Conservation (phyloP, 2,329 filamentous ascomycete genomes). For the Capronia coronata region DNA sequence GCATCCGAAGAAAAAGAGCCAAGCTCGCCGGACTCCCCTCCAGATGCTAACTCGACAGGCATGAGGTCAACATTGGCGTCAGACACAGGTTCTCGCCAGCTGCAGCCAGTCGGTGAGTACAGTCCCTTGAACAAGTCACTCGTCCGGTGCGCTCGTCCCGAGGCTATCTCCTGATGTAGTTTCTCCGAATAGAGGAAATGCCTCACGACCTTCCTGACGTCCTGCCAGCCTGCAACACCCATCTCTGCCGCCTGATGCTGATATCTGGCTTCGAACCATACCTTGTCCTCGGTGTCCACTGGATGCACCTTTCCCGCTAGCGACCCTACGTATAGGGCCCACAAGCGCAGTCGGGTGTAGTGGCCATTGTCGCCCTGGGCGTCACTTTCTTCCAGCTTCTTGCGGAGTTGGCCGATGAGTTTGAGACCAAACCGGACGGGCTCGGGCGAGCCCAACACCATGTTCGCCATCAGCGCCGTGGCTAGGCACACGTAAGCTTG, state of each 20-base stretch:
- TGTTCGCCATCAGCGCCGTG: constrained; percentile 20
- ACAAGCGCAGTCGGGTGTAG: constrained; percentile 16
- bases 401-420: constrained; percentile 17
- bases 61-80: constrained; percentile 5
- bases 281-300: constrained; percentile 1
- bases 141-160: constrained; percentile 14
- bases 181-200: constrained; percentile 23
- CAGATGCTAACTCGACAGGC: constrained; percentile 6
- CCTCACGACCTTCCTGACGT: constrained; percentile 20
- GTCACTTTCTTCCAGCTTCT: constrained; percentile 16
- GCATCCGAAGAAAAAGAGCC: constrained; percentile 1
- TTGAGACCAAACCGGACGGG: constrained; percentile 26
- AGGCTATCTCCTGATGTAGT: constrained; percentile 21
- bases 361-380: constrained; percentile 9
- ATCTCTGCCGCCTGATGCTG: constrained; percentile 8
- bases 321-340: constrained; percentile 25
- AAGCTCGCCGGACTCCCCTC: background rate
- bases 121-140: constrained; percentile 21
- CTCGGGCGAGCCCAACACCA: constrained; percentile 25
- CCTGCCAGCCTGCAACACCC: constrained; percentile 15
- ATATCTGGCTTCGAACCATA: constrained; percentile 20
- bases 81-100: constrained; percentile 24
- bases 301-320: constrained; percentile 24
- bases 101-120: constrained; percentile 24
- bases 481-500: constrained; percentile 20